These are phyloP conservation scores for Tillandsia leiboldiana DNA, from an alignment of 176 grass and related monocot species.

Conservation along the genomic window DNA sequence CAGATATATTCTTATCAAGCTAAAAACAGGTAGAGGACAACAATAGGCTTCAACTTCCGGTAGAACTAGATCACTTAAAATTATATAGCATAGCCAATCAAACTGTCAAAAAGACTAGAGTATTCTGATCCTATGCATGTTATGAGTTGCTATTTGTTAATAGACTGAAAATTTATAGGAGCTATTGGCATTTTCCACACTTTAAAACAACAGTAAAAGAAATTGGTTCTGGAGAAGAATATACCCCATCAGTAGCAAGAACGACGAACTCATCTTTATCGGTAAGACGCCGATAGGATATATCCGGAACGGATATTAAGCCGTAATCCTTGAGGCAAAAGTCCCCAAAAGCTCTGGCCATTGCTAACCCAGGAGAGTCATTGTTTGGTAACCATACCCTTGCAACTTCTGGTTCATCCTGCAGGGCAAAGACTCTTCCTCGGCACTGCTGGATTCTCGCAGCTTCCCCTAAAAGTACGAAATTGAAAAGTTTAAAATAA, in stretches of 20 bases:
- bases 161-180: too few species aligned
- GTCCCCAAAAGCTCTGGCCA: conserved; percentile 98
- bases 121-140: too few species aligned
- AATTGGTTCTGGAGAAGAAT: conserved; percentile 16
- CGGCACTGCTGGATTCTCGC: conserved; percentile 87
- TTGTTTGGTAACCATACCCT: conserved; percentile 97
- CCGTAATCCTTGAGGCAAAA: conserved; percentile 99
- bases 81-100: too few species aligned
- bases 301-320: conserved; percentile 96
- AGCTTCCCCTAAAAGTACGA: conserved; percentile 46
- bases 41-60: too few species aligned
- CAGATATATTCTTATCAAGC: too few species aligned
- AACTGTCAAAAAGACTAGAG: too few species aligned
- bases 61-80: too few species aligned
- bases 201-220: neutral
- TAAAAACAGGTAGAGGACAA: too few species aligned
- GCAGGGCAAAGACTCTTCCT: conserved; percentile 94
- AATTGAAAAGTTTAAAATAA: conserved; percentile 1
- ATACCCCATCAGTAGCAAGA: conserved; percentile 95
- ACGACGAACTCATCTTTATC: conserved; percentile 84
- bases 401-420: conserved; percentile 96
- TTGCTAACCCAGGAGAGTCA: conserved; percentile 89
- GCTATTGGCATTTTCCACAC: too few species aligned
- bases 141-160: too few species aligned
- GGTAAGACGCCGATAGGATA: conserved; percentile 73